A percentile compares a stretch with the other conserved stretches of the same genome.
These are phyloP conservation scores for Deuterostichococcus epilithicus DNA, from an alignment of 139 green algal genomes.

Conservation along the genomic window DNA sequence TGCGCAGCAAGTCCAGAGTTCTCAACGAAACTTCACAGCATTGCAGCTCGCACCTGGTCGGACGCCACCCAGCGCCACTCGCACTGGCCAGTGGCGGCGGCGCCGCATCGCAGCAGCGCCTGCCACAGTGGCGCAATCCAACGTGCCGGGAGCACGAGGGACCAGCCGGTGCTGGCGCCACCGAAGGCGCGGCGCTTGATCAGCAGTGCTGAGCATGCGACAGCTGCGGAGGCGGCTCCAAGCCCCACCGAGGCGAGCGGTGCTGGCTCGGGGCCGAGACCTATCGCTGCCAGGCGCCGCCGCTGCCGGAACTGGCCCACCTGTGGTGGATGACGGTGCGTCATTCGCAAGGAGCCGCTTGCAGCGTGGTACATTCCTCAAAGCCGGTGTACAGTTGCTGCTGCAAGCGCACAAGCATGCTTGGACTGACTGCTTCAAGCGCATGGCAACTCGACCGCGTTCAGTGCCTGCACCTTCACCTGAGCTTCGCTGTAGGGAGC, in stretches of 20 bases:
- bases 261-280: not conserved
- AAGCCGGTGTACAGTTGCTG: no score
- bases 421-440: no score
- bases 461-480: no score
- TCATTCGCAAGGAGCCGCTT: no score
- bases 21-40: not conserved
- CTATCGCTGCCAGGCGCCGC: not conserved
- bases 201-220: constrained; percentile 20
- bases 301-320: not conserved
- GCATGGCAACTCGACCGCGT: no score
- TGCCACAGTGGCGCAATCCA: constrained; percentile 49
- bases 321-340: not conserved
- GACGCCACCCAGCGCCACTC: constrained; percentile 2
- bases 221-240: not conserved
- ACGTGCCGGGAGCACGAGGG: constrained; percentile 45
- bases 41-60: not conserved
- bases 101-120: constrained; percentile 11
- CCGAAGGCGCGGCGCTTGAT: constrained; percentile 1
- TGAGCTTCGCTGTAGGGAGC: no score
- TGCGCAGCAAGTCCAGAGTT: no score
- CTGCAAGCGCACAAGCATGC: no score
- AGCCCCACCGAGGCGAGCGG: not conserved
- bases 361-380: no score
- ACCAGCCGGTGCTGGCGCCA: constrained; percentile 35
- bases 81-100: not conserved